Evolutionary conservation across 2,329 filamentous ascomycete genomes (phyloP), one percentile per base, ranked within the genome.

Genomic region (Talaromyces sp.): DNA sequence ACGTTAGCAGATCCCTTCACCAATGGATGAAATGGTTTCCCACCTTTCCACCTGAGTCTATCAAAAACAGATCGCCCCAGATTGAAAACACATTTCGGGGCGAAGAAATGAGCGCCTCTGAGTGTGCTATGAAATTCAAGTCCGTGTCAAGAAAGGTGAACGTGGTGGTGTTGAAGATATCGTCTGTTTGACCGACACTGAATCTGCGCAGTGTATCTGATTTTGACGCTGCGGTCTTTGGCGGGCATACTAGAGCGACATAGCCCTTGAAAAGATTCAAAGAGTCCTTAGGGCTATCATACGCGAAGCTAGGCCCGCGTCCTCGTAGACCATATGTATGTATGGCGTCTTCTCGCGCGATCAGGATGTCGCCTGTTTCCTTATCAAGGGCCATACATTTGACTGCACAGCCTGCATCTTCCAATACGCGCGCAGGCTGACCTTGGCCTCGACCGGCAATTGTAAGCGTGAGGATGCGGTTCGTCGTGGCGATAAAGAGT

Each of bases 121-220:
- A 92, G 74, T 97, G 93, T 0, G 92, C 92, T 67, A 98, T 87
- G 68, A 97, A 92, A 69, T 94, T 90, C 66, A 98, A 81, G 68
- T 96, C 92, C 0, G 93, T 92, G 72, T 99, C 93, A n/a, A 99
- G 82, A 50, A 99, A 83, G 0, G 93, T 92, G 73, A 99, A 96
- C 1, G 89, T 95, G 2, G 91, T 93, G 2, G 91, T 92, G 69
- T 89, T 92, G 78, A 97, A 94, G 13, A 96, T 83, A 60, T 91
- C 89, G 68, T 96, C 92, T 0, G 90, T 85, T 68, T 86, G 85
- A 7, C 85, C 85, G 14, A 88, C 86, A 3, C 91, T 92, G 72
- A 97, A 93, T 9, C 89, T 87, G 60, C 91, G 83, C 65, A 94
- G 82, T 19, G 87, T 82, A 65, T 89, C 87, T 0, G 87, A 83